Evolutionary conservation across 331 rosid species (phyloP).

Genomic region (Phaseolus coccineus): DNA sequence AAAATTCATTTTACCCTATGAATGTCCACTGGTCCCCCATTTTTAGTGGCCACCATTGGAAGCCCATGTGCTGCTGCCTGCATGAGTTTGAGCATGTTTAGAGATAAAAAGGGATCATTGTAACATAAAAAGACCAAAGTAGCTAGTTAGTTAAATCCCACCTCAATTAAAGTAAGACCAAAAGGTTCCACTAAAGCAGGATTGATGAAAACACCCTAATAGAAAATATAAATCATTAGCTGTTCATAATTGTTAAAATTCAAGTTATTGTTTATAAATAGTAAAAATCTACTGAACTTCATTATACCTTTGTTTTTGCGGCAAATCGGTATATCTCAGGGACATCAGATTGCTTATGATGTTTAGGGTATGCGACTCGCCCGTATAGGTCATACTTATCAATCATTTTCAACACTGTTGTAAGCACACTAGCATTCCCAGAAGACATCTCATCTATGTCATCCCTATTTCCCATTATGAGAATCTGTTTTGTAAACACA

Average conservation of each 20-base stretch:
- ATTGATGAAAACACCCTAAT: conserved; percentile 94
- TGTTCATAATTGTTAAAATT: conserved; percentile 12
- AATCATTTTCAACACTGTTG: conserved; percentile 77
- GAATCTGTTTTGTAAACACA: conserved; percentile 54
- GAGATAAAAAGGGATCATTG: neutral
- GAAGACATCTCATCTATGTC: conserved; percentile 82
- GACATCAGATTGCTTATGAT: conserved; percentile 89
- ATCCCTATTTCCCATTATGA: conserved; percentile 93
- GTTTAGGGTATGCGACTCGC: conserved; percentile 91
- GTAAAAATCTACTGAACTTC: neutral
- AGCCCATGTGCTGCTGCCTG: conserved; percentile 98
- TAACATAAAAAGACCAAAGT: conserved; percentile 24
- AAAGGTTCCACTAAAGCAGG: conserved; percentile 96
- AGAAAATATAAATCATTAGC: conserved; percentile 43
- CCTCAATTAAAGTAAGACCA: conserved; percentile 96
- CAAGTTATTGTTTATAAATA: neutral
- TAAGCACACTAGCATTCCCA: conserved; percentile 81
- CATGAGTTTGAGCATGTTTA: conserved; percentile 35
- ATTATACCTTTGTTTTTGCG: conserved; percentile 79
- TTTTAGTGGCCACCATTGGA: conserved; percentile 92
- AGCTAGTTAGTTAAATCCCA: conserved; percentile 42
- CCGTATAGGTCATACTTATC: conserved; percentile 92
- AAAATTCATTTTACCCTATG: conserved; percentile 62
- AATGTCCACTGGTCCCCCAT: conserved; percentile 96
- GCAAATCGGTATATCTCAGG: conserved; percentile 90